Evolutionary conservation across 1,284 basidiomycete genomes (phyloP).

Genomic region (Afroboletus lepidellus): DNA sequence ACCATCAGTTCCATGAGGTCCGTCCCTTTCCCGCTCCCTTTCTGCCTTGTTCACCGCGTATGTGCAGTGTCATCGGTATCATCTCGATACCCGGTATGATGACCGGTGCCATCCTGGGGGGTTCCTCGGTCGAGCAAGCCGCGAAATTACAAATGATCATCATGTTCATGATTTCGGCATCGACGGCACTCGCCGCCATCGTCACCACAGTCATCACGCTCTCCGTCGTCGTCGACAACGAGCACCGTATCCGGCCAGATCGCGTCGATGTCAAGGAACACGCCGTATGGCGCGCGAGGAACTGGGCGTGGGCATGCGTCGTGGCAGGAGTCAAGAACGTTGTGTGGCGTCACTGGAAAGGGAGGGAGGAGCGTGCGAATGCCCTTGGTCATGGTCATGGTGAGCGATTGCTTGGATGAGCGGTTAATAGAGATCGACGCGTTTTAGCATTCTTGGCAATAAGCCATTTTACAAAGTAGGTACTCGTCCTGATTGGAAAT

Average conservation of each 20-base stretch:
- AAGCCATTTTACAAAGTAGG: too few species aligned
- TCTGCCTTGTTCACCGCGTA: not conserved
- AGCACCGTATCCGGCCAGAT: slow-evolving; percentile 71
- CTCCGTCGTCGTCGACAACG: slow-evolving; percentile 59
- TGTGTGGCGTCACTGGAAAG: slow-evolving; percentile 12
- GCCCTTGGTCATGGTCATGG: not conserved
- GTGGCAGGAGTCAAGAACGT: slow-evolving; percentile 9
- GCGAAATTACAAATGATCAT: slow-evolving; percentile 86
- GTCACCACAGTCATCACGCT: slow-evolving; percentile 61
- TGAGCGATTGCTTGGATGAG: slow-evolving; percentile 18
- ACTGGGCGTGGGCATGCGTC: slow-evolving; percentile 26
- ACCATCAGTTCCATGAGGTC: slow-evolving; percentile 85
- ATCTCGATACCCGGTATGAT: slow-evolving; percentile 80
- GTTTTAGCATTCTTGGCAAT: not conserved
- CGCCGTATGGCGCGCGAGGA: slow-evolving; percentile 45
- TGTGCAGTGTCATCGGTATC: slow-evolving; percentile 70
- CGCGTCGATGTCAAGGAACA: slow-evolving; percentile 56
- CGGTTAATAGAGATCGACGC: not conserved
- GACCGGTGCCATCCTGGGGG: slow-evolving; percentile 86
- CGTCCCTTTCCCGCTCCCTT: slow-evolving; percentile 15
- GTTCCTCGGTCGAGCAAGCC: slow-evolving; percentile 76
- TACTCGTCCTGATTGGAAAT: not conserved
- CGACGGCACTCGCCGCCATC: slow-evolving; percentile 68
- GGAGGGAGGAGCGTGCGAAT: not conserved
- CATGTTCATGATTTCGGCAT: slow-evolving; percentile 87